Percentiles rank a stretch among this genome's conserved stretches.
Conservation (phyloP, 768 basidiomycete genomes). For the Inosperma sp. region DNA sequence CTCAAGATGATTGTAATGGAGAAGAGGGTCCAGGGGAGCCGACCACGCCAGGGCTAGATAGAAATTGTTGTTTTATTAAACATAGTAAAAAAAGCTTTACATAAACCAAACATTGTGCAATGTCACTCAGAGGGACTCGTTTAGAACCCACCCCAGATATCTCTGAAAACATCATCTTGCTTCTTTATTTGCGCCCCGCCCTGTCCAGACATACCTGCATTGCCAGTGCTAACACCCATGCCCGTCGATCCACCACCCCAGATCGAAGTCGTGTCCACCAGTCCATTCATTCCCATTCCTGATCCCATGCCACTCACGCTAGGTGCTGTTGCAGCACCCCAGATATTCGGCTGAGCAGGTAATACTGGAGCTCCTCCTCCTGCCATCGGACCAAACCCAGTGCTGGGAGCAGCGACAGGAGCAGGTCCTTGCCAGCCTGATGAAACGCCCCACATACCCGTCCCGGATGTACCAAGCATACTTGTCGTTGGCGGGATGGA, state of each 20-base stretch:
- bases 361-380: too few relatives aligned
- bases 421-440: slow-evolving; percentile 55
- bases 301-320: slow-evolving; percentile 31
- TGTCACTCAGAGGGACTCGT: too few relatives aligned
- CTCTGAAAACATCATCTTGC: slow-evolving; percentile 78
- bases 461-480: slow-evolving; percentile 52
- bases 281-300: too few relatives aligned
- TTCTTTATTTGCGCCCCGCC: slow-evolving; percentile 43
- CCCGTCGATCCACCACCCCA: slow-evolving; percentile 42
- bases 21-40: too few relatives aligned
- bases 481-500: slow-evolving; percentile 33
- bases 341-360: slow-evolving; percentile 40
- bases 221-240: neutral
- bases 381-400: too few relatives aligned
- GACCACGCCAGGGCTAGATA: too few relatives aligned
- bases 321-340: slow-evolving; percentile 26
- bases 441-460: slow-evolving; percentile 60
- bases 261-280: slow-evolving; percentile 52
- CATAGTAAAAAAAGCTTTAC: too few relatives aligned
- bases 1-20: too few relatives aligned
- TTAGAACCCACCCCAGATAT: slow-evolving; percentile 83
- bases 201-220: slow-evolving; percentile 22
- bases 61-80: too few relatives aligned
- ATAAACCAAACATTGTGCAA: too few relatives aligned
- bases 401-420: slow-evolving; percentile 26